A percentile compares a stretch with the other conserved stretches of the same genome.
phyloP scores from a whole-genome alignment of 1,284 basidiomycete genomes.

The Apiotrichum sp. region DNA sequence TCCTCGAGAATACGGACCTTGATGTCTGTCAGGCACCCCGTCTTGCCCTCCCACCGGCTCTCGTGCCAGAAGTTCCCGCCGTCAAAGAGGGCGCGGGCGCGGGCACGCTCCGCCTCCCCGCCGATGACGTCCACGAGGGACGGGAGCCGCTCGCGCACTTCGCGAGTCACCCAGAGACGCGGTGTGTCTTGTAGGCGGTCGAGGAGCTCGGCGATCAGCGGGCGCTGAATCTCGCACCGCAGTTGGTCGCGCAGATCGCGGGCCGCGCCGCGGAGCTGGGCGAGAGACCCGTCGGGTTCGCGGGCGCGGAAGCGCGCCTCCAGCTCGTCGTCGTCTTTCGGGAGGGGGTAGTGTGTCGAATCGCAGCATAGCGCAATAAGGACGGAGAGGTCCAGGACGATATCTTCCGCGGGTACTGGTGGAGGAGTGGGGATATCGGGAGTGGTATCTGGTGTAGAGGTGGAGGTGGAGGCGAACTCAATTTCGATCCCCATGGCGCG shows the following conservation, averaged over 20 bases:
- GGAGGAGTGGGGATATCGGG: background rate
- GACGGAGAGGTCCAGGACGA: slow-evolving; percentile 73
- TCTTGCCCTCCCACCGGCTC: slow-evolving; percentile 31
- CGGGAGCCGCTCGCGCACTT: slow-evolving; percentile 34
- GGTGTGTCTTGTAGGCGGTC: slow-evolving; percentile 16
- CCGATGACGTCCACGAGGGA: slow-evolving; percentile 38
- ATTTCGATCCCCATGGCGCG: slow-evolving; percentile 60
- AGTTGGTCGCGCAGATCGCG: slow-evolving; percentile 41
- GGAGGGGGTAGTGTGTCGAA: slow-evolving; percentile 66
- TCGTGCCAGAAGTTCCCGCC: slow-evolving; percentile 28
- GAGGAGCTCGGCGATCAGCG: slow-evolving; percentile 34
- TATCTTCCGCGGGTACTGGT: slow-evolving; percentile 28
- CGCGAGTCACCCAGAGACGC: slow-evolving; percentile 38
- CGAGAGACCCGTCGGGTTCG: slow-evolving; percentile 8
- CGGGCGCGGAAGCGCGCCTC: slow-evolving; percentile 54
- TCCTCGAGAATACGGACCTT: slow-evolving; percentile 23
- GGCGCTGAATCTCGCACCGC: slow-evolving; percentile 32
- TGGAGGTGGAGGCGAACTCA: slow-evolving; percentile 16
- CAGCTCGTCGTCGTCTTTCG: slow-evolving; percentile 53
- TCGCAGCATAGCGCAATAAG: slow-evolving; percentile 78
- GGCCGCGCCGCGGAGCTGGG: slow-evolving; percentile 25
- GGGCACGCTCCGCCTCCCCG: slow-evolving; percentile 26
- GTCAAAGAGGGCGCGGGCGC: slow-evolving; percentile 31
- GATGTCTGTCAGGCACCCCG: slow-evolving; percentile 23
- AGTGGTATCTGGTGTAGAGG: slow-evolving; percentile 15